Base-by-base conservation (phyloP, 2,329 filamentous ascomycete species). In the Ceratocystis harringtonii region DNA sequence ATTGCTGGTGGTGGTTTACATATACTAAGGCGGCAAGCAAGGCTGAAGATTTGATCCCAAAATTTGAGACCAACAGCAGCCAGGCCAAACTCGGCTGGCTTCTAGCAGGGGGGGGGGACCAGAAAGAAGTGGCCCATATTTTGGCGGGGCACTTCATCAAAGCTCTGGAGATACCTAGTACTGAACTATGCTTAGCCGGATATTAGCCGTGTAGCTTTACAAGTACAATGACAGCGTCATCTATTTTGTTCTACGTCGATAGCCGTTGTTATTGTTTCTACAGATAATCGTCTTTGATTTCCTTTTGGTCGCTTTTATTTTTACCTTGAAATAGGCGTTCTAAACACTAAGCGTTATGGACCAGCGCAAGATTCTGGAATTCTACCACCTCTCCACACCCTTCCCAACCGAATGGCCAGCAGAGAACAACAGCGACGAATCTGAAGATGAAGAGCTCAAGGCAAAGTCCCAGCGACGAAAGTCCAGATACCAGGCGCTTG, bases 361-460 rank as follows among this genome's bases (percentile, higher is more conserved):
- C 71, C 87, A 94, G 72, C 80, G 86, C 68, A 85, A 83, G 58
- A 84, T 97, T 65, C 84, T 94, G 71, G 91, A 91, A 70, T 91
- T 95, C 77, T 97, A 97, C 78, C 89, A 91, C 74, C 82, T 97
- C 61, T 81, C 87, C 52, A 89, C 81, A 15, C 80, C 89, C 22
- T 92, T 85, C 74, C 92, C 92, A 1, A 82, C 84, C 44, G 85
- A 89, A 79, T 97, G 92, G 92, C 92, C 92, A 0, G 79, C 84
- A 61, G 88, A 95, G 71, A 86, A 92, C 72, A 82, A 86, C 65
- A 84, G 83, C 71, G 85, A 88, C 74, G 82, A 78, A 60, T 86
- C 82, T 22, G 87, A 86, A 60, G 83, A 82, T 61, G 75, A 77
- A 63, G 85, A 84, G 63, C 70, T 74, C 62, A 71, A 75, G 67